These are phyloP conservation scores for Suhomyces emberorum DNA, from an alignment of 805 yeast genomes.

Conservation along the genomic window DNA sequence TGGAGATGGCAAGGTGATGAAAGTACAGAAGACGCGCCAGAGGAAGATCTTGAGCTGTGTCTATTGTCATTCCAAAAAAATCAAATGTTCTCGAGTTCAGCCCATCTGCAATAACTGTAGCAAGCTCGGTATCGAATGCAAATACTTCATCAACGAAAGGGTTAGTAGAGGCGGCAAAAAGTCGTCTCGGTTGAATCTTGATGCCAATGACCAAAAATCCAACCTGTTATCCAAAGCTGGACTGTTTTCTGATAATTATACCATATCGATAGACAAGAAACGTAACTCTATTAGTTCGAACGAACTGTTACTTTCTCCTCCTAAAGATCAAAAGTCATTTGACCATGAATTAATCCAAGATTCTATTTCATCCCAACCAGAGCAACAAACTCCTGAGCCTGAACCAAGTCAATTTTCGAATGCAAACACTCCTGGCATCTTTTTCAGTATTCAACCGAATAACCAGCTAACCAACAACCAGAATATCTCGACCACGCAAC, in stretches of 20 bases:
- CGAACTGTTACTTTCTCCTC: no score
- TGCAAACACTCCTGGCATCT: background rate
- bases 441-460: background rate
- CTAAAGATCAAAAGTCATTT: background rate
- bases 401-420: background rate
- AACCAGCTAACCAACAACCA: background rate
- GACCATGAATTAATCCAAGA: background rate
- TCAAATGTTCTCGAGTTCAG: constrained; percentile 57
- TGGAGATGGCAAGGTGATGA: constrained; percentile 53
- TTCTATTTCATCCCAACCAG: background rate
- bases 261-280: background rate
- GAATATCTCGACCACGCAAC: background rate
- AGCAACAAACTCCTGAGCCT: background rate
- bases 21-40: constrained; percentile 60
- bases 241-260: background rate
- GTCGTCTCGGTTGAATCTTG: constrained; percentile 7
- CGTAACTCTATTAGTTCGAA: background rate
- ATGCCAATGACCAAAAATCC: constrained; percentile 1
- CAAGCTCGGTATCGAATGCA: constrained; percentile 46
- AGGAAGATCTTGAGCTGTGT: constrained; percentile 55
- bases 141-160: constrained; percentile 56
- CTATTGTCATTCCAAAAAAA: constrained; percentile 58
- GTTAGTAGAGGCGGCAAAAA: constrained; percentile 45
- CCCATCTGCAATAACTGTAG: constrained; percentile 58
- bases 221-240: constrained; percentile 48